A percentile compares a stretch with the other conserved stretches of the same genome.
Evolutionary conservation across 176 grass and related monocot genomes (phyloP).

Genomic region (Alopecurus myosuroides): DNA sequence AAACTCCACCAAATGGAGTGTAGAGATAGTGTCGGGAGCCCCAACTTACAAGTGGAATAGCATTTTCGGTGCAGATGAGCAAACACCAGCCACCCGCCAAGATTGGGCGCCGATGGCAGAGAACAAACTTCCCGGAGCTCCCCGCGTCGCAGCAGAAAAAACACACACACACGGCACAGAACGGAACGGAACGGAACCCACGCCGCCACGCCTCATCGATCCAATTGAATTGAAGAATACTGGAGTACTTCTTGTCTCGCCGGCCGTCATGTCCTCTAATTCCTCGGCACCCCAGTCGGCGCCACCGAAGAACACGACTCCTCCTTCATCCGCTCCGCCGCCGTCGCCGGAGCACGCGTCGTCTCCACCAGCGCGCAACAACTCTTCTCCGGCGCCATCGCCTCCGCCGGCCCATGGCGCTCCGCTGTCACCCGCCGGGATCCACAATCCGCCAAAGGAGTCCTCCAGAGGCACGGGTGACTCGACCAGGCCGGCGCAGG

Average conservation of each 20-base stretch:
- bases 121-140: not conserved
- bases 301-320: slow-evolving; percentile 3
- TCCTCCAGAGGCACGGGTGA: not conserved
- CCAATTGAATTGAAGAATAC: not conserved
- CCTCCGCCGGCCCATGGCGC: slow-evolving; percentile 16
- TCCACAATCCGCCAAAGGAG: not conserved
- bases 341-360: not conserved
- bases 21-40: too few species aligned
- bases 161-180: too few species aligned
- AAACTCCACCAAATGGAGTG: too few species aligned
- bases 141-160: not conserved
- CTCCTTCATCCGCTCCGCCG: not conserved
- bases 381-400: slow-evolving; percentile 25
- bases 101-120: slow-evolving; percentile 5
- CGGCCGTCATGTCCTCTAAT: slow-evolving; percentile 47
- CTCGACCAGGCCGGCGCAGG: not conserved
- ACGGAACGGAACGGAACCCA: too few species aligned
- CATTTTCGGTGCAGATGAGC: too few species aligned
- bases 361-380: not conserved
- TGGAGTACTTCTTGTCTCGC: not conserved
- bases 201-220: not conserved
- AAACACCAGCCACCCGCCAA: slow-evolving; percentile 45
- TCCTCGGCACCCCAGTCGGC: slow-evolving; percentile 23
- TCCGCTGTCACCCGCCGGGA: not conserved
- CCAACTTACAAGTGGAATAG: too few species aligned